Evolutionary conservation across 1,284 basidiomycete genomes (phyloP), one percentile per base, ranked within the genome.

Genomic region (Xerocomus amazonicus): DNA sequence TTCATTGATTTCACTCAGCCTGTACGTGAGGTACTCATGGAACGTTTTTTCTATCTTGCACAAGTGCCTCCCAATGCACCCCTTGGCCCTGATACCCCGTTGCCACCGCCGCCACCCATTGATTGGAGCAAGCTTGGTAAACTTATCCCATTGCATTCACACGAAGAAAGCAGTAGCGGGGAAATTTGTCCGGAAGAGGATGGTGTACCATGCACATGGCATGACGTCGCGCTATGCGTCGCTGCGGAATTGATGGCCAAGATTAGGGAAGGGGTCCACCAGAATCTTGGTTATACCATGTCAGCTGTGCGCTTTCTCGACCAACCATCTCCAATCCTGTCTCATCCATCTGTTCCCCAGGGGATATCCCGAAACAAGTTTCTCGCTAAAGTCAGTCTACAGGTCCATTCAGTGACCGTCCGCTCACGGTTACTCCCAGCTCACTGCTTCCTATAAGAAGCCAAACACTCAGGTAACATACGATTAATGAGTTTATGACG

Each of bases 341-440:
- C 40, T 37, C 7, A 47, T 14, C 37, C 32, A 27, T 32, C 17
- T 17, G 16, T 17, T 47, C 28, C 13, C 32, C 9, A 93, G 81
- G 97, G 97, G 2, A 89, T 99, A 49, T 87, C 92, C 2, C 78
- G 88, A 57, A 99, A 97, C 69, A 99, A 97, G 67, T 91, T 94
- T 54, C 75, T 98, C 34, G 88, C 95, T 1, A 97, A 99, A 80
- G 90, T 93, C 37, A 55, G 62, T 43, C 38, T 46, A 32, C 23
- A 17, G 31, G 8, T 28, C 7, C 3, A 23, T 40, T 27, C 14
- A 19, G 33, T 1, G 3, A 6, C 31, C 12, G 28, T 37, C 39
- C 27, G n/a, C 40, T 47, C 26, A 47, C 16, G 42, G 19, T 44
- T 32, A 29, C 27, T 43, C 23, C 14, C 55, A 95, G 88, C 77